Evolutionary conservation across 257 asterid species (phyloP), one percentile per base, ranked within the genome.

Genomic region (Jasminum sambac): DNA sequence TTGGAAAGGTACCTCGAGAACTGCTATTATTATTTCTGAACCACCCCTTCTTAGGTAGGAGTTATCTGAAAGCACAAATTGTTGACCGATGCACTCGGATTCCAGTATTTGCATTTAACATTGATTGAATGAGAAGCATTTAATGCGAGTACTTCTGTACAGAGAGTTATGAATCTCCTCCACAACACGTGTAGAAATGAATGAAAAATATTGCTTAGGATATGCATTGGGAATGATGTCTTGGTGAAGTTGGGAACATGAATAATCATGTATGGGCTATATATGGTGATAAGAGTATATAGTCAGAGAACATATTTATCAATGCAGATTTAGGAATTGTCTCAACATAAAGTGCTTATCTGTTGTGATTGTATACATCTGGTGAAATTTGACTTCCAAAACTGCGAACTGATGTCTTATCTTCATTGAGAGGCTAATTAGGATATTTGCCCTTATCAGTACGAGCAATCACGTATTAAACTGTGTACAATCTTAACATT

Each of bases 1-100:
- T 87, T 26, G 98, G 98, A 68, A 90, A 93, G 95, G 98, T 93
- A 79, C 43, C 61, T 17, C 57, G 61, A 55, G 19, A 62, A 73
- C 25, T n/a, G 57, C 64, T 72, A 48, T 58, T 74, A 40, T 39
- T 63, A 55, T 40, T 64, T 64, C 64, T 68, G n/a, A 42, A 43
- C 23, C 60, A 8, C 71, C 60, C 50, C 21, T 38, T 50, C 43
- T 43, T 19, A 8, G 26, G 40, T 42, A 25, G 36, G 23, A 46
- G 60, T 64, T 59, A 59, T 8, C 30, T 40, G 36, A 2, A 41
- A 63, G 1, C 6, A 50, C 7, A 50, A n/a, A 50, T 17, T 50
- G 17, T 17, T 50, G 25, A 17, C 59, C 17, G 59, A 17, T 50
- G 12, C 59, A 17, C 59, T 6, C 59, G 2, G 24, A n/a, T 4